These are phyloP conservation scores for Xylaria flabelliformis DNA, from an alignment of 495 filamentous ascomycete species.

Conservation along the genomic window DNA sequence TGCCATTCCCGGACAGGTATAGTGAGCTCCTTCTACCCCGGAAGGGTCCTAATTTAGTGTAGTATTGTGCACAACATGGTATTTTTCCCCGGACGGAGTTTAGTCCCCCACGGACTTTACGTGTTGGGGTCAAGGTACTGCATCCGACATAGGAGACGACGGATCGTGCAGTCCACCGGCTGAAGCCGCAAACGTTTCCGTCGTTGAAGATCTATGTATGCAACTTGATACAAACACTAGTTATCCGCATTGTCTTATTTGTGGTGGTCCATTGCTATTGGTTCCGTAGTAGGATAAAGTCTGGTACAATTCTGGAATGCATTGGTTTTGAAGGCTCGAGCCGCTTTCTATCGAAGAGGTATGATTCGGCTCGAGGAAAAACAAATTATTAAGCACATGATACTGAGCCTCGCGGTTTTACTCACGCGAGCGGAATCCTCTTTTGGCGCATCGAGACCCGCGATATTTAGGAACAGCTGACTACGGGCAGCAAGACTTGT, in stretches of 20 bases:
- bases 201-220: constrained; percentile 9
- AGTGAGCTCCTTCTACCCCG: background rate
- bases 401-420: background rate
- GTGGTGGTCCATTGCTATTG: constrained; percentile 2
- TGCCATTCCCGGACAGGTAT: background rate
- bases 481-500: background rate
- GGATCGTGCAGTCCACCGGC: background rate
- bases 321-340: background rate
- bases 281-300: background rate
- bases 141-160: constrained; percentile 19
- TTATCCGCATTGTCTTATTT: background rate
- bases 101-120: background rate
- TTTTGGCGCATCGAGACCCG: background rate
- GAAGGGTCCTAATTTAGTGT: background rate
- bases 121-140: background rate
- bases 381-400: background rate
- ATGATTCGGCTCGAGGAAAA: background rate
- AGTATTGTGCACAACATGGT: background rate
- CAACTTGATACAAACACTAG: background rate
- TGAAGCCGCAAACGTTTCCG: background rate
- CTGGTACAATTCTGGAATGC: constrained; percentile 14
- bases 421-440: constrained; percentile 6
- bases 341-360: background rate
- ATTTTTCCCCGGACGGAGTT: background rate
- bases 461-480: constrained; percentile 3